Conservation (phyloP, 169 alveolate genomes). For the Eimeria necatrix region DNA sequence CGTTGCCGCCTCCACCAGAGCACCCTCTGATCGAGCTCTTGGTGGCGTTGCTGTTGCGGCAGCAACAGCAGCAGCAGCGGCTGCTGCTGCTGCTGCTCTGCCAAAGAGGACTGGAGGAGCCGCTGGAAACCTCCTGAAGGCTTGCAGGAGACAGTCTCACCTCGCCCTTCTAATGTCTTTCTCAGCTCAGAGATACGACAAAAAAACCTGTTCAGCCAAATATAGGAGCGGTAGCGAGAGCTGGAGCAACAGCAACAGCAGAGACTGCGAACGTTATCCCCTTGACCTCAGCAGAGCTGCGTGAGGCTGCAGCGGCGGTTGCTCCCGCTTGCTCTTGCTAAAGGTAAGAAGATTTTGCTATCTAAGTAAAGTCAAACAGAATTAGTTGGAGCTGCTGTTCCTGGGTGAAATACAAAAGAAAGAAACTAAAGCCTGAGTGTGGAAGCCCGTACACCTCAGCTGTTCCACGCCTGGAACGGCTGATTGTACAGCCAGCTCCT, state of each 20-base stretch:
- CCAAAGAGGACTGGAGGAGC: not conserved
- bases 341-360: not conserved
- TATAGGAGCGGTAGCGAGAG: too few species aligned
- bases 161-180: too few species aligned
- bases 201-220: too few species aligned
- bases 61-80: not conserved
- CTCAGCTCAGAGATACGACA: too few species aligned
- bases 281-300: not conserved
- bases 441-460: not conserved
- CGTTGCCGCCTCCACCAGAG: not conserved
- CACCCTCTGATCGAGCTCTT: not conserved
- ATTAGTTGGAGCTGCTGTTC: not conserved
- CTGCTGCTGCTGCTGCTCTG: not conserved
- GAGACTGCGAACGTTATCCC: not conserved
- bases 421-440: not conserved
- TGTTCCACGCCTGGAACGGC: conserved; percentile 2
- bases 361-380: not conserved
- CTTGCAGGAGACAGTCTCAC: too few species aligned
- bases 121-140: too few species aligned
- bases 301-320: not conserved
- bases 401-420: not conserved
- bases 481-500: conserved; percentile 14
- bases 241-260: too few species aligned
- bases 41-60: conserved; percentile 17
- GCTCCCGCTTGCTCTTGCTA: not conserved